A percentile compares a stretch with the other conserved stretches of the same genome.
Conservation (phyloP, 208 protist species). For the Hexamita inflata region DNA sequence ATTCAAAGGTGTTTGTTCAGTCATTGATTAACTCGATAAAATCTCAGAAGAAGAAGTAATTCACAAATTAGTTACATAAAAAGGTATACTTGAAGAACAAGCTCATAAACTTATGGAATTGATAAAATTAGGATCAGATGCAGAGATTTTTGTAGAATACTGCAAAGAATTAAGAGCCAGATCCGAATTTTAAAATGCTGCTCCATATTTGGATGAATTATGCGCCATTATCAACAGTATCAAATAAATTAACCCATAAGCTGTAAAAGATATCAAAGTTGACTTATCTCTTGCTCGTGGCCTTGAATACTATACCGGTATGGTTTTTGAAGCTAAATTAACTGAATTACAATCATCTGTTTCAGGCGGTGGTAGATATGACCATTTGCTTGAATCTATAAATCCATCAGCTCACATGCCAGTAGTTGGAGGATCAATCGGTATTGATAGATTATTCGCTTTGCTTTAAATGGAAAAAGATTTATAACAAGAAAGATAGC, state of each 20-base stretch:
- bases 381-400: constrained; percentile 62
- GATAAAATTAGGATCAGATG: no score
- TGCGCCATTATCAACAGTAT: neutral
- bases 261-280: constrained; percentile 48
- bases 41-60: constrained; percentile 53
- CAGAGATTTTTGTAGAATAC: no score
- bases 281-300: constrained; percentile 60
- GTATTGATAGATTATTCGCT: constrained; percentile 63
- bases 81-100: neutral
- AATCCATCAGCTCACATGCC: constrained; percentile 48
- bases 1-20: constrained; percentile 56
- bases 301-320: constrained; percentile 71
- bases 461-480: constrained; percentile 47
- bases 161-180: no score
- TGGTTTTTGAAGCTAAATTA: constrained; percentile 62
- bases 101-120: neutral
- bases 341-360: constrained; percentile 52
- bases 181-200: no score
- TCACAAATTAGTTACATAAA: constrained; percentile 53
- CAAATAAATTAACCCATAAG: neutral
- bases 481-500: neutral
- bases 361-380: constrained; percentile 64
- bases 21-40: constrained; percentile 71
- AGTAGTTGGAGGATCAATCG: constrained; percentile 61
- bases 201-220: no score